Evolutionary conservation across 495 filamentous ascomycete species (phyloP).

Genomic region (Aspergillus homomorphus): DNA sequence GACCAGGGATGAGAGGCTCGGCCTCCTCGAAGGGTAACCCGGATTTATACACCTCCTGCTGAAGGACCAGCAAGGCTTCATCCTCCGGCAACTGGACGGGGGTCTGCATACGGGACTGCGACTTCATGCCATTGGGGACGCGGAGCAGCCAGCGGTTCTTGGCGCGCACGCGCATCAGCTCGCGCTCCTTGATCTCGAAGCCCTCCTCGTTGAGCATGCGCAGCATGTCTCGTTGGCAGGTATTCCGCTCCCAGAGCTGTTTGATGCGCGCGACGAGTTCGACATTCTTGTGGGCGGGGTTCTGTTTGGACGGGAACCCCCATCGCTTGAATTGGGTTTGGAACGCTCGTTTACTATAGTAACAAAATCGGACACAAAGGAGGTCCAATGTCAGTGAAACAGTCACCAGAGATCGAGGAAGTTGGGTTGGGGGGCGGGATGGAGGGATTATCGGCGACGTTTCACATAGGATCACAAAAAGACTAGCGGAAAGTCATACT

Average conservation of each 20-base stretch:
- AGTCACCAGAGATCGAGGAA: constrained; percentile 9
- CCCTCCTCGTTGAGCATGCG: constrained; percentile 65
- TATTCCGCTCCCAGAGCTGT: constrained; percentile 74
- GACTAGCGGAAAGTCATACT: too few relatives aligned
- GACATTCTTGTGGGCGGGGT: constrained; percentile 63
- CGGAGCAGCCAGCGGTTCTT: constrained; percentile 64
- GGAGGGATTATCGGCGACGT: too few relatives aligned
- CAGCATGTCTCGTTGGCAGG: constrained; percentile 68
- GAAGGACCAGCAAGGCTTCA: constrained; percentile 39
- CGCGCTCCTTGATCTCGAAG: constrained; percentile 65
- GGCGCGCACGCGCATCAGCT: constrained; percentile 62
- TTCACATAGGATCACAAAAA: too few relatives aligned
- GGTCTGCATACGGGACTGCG: constrained; percentile 24
- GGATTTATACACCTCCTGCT: constrained; percentile 43
- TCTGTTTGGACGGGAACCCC: constrained; percentile 72
- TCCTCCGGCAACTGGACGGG: constrained; percentile 33
- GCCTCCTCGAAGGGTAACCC: constrained; percentile 27
- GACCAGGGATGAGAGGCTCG: constrained; percentile 13
- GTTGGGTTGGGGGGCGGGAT: not conserved
- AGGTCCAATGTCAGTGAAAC: not conserved
- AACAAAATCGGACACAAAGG: not conserved
- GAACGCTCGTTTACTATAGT: constrained; percentile 64
- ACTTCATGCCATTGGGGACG: constrained; percentile 55
- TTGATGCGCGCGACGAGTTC: constrained; percentile 63
- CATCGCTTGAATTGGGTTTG: constrained; percentile 74